Base-by-base conservation (phyloP, 345 rosid species). In the Lepidium aucheri region DNA sequence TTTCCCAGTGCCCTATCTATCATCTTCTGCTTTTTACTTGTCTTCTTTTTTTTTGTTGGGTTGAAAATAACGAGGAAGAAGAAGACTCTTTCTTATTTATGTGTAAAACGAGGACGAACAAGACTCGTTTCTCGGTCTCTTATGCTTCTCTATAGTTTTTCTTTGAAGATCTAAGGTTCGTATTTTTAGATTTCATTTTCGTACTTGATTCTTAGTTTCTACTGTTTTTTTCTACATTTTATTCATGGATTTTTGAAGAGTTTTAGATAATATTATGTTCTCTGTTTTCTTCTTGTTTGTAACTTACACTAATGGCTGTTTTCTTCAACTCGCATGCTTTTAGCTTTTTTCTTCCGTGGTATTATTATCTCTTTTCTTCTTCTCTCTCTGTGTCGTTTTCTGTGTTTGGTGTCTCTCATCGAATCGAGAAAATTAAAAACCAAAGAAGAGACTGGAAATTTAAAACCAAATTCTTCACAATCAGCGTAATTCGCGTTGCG, bases 381-480 rank as follows among this genome's bases (percentile, higher is more conserved):
- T n/a, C n/a, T n/a, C 12, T 43, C 41, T 55, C 53, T 68, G 66
- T 44, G 59, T 54, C 76, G 62, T 69, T 50, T 40, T 70, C 67
- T 69, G 70, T 67, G 53, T 60, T 75, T 47, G 73, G 34, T 71
- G 67, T 69, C 20, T 44, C 60, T 50, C 67, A 43, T 69, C 66
- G 75, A 75, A 70, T 55, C 53, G 30, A 65, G 63, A 36, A 26
- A 57, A 24, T 24, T 24, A 1, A 1, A 9, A 53, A 41, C 45
- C 26, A 60, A 12, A 7, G 22, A 20, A 42, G 44, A 17, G 10
- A 10, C 15, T 15, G 20, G 1, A 33, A 45, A 32, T 10, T 4
- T 1, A 8, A 36, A n/a, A 36, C 26, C 26, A 6, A 14, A 1
- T 52, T 16, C 11, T 47, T 22, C 47, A 63, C 3, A 1, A 24